Conservation (phyloP, 164 flowering plant genomes). For the Cinnamomum chago region DNA sequence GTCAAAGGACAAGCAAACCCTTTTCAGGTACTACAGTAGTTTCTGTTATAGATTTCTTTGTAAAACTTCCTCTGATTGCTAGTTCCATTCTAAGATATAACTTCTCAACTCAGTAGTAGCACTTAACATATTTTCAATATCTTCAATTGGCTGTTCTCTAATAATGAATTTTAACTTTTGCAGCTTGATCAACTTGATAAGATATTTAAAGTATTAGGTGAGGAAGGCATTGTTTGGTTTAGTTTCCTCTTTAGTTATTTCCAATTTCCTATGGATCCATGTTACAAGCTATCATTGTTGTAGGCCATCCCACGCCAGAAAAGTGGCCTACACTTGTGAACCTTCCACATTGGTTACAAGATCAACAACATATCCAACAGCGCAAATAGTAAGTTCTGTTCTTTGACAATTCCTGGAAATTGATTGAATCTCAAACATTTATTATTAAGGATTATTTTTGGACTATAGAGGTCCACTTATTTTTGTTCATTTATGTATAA, state of each 20-base stretch:
- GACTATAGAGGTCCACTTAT: not conserved
- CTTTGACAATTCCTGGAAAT: not conserved
- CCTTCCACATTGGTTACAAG: slow-evolving; percentile 91
- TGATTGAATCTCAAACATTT: no score
- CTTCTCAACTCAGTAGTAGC: not conserved
- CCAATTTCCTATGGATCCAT: slow-evolving; percentile 2
- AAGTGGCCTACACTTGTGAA: slow-evolving; percentile 90
- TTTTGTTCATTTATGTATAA: not conserved
- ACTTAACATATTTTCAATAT: not conserved
- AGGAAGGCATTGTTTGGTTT: slow-evolving; percentile 10
- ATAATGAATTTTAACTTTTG: slow-evolving; percentile 22
- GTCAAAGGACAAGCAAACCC: slow-evolving; percentile 86
- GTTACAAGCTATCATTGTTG: slow-evolving; percentile 3
- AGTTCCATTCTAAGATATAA: not conserved
- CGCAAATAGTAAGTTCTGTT: slow-evolving; percentile 62
- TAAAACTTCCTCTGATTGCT: not conserved
- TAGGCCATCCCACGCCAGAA: slow-evolving; percentile 94
- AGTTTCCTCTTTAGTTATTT: slow-evolving; percentile 4
- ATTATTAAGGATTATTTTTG: no score
- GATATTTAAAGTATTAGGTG: slow-evolving; percentile 93
- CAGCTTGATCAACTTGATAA: slow-evolving; percentile 98
- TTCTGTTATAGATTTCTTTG: not conserved
- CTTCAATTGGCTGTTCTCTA: slow-evolving; percentile 4
- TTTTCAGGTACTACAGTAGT: slow-evolving; percentile 59
- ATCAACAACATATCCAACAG: slow-evolving; percentile 80